Percentiles rank a stretch among this genome's conserved stretches.
phyloP scores from a whole-genome alignment of 768 basidiomycete species.

The Podaxis carcinomalis region DNA sequence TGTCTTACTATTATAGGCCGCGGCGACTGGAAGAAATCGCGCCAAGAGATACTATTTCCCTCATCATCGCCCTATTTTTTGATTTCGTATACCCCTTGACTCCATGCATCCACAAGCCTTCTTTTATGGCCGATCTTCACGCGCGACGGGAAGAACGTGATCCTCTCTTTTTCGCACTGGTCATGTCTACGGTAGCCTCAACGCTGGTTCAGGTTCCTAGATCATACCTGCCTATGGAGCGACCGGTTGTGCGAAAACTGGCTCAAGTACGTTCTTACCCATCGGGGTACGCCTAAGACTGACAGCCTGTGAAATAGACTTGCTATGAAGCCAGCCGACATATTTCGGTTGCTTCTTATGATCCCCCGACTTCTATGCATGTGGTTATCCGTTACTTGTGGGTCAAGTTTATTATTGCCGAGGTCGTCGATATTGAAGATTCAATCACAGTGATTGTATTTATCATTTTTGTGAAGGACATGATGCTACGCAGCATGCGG shows the following conservation, averaged over 20 bases:
- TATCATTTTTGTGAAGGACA: constrained; percentile 90
- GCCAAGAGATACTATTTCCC: constrained; percentile 72
- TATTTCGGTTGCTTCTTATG: constrained; percentile 75
- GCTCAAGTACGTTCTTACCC: constrained; percentile 43
- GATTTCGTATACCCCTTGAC: constrained; percentile 92
- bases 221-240: constrained; percentile 84
- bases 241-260: constrained; percentile 77
- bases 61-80: constrained; percentile 86
- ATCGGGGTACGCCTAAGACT: neutral
- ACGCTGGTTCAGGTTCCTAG: constrained; percentile 87
- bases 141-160: constrained; percentile 78
- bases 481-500: constrained; percentile 82
- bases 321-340: constrained; percentile 82
- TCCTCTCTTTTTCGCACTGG: constrained; percentile 85
- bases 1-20: constrained; percentile 70
- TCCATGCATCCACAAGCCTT: constrained; percentile 87
- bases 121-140: constrained; percentile 87
- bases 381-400: constrained; percentile 89
- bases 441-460: constrained; percentile 57
- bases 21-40: constrained; percentile 80
- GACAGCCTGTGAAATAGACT: constrained; percentile 33
- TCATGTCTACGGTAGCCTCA: constrained; percentile 85
- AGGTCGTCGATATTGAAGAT: constrained; percentile 9
- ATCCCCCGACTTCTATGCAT: constrained; percentile 79
- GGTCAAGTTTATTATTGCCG: constrained; percentile 26